Evolutionary conservation across 495 filamentous ascomycete species (phyloP).

Genomic region (Elaphomyces granulatus): DNA sequence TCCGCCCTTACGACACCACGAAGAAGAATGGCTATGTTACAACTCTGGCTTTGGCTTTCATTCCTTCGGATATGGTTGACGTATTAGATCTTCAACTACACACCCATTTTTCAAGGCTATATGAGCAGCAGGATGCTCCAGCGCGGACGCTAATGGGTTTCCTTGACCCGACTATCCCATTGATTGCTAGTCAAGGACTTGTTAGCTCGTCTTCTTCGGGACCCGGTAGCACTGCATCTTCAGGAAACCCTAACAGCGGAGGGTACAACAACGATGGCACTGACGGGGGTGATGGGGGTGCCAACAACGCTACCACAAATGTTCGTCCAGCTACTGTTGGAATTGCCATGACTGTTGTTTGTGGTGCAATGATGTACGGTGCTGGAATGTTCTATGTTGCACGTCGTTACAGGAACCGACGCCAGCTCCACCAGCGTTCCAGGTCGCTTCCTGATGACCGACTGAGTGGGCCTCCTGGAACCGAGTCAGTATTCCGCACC

Average conservation of each 20-base stretch:
- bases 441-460: slow-evolving; percentile 39
- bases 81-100: slow-evolving; percentile 48
- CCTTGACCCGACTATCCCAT: slow-evolving; percentile 72
- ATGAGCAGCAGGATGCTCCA: slow-evolving; percentile 40
- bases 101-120: slow-evolving; percentile 55
- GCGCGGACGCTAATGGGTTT: slow-evolving; percentile 13
- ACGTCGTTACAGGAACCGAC: slow-evolving; percentile 80
- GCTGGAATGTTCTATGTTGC: slow-evolving; percentile 98
- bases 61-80: slow-evolving; percentile 51
- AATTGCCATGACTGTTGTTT: slow-evolving; percentile 63
- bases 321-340: slow-evolving; percentile 68
- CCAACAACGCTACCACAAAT: slow-evolving; percentile 35
- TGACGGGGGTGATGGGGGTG: slow-evolving; percentile 26
- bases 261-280: slow-evolving; percentile 22
- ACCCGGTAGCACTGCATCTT: slow-evolving; percentile 5
- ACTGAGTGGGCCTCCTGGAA: slow-evolving; percentile 31
- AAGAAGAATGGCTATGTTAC: slow-evolving; percentile 60
- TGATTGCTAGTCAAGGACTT: slow-evolving; percentile 32
- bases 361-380: slow-evolving; percentile 79
- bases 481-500: slow-evolving; percentile 20
- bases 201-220: slow-evolving; percentile 15
- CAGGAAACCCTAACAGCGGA: slow-evolving; percentile 10
- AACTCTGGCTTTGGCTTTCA: slow-evolving; percentile 61
- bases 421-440: slow-evolving; percentile 62
- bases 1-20: slow-evolving; percentile 67